Conservation (phyloP, 208 protist genomes). For the Trypanosoma boissoni region DNA sequence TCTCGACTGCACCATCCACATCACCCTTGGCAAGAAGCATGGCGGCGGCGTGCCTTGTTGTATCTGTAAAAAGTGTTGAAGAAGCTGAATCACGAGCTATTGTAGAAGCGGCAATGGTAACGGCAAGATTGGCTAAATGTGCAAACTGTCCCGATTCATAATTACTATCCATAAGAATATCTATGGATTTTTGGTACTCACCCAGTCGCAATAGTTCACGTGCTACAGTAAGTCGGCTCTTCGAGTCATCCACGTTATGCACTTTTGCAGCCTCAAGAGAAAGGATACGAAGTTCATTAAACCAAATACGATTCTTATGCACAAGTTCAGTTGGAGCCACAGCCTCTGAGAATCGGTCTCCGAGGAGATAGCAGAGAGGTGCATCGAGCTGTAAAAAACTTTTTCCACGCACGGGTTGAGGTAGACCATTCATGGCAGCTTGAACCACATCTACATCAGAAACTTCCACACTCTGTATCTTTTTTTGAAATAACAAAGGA, state of each 20-base stretch:
- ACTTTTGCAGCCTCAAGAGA: slow-evolving; percentile 28
- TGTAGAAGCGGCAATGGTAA: slow-evolving; percentile 50
- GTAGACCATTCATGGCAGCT: not conserved
- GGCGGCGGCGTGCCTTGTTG: slow-evolving; percentile 61
- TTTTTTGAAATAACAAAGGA: not conserved
- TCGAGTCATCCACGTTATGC: slow-evolving; percentile 40
- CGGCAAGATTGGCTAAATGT: slow-evolving; percentile 57
- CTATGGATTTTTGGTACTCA: slow-evolving; percentile 47
- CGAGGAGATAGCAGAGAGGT: slow-evolving; percentile 34
- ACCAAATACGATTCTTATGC: slow-evolving; percentile 43
- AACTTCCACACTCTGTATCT: not conserved
- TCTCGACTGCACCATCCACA: slow-evolving; percentile 69
- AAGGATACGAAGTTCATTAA: slow-evolving; percentile 46
- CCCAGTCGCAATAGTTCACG: slow-evolving; percentile 57
- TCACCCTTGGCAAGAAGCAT: slow-evolving; percentile 65
- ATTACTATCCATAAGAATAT: slow-evolving; percentile 68
- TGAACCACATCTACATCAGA: not conserved
- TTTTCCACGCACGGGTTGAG: not conserved
- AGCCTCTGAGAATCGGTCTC: slow-evolving; percentile 49
- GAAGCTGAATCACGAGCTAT: slow-evolving; percentile 11
- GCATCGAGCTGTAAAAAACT: slow-evolving; percentile 12
- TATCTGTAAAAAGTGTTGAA: slow-evolving; percentile 36
- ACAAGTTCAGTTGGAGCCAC: slow-evolving; percentile 27
- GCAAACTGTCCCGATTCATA: slow-evolving; percentile 50
- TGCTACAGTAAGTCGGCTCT: slow-evolving; percentile 39